Conservation (phyloP, 768 basidiomycete species). For the Amylocystis lapponica region DNA sequence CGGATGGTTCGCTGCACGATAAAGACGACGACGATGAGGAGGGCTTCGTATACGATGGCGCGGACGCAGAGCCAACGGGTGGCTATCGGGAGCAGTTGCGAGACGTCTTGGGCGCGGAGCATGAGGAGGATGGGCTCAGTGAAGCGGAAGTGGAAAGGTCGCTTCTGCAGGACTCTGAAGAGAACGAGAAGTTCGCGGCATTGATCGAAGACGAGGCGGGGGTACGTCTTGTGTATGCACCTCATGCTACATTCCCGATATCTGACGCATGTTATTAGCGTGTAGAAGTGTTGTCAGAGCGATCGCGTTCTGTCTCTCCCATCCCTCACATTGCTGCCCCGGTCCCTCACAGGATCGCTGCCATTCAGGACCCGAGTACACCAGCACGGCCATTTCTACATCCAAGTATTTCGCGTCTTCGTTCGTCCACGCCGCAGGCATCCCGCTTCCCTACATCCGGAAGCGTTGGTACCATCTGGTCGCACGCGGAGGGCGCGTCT, state of each 20-base stretch:
- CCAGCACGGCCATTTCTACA: slow-evolving; percentile 57
- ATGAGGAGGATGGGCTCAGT: slow-evolving; percentile 43
- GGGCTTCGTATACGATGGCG: slow-evolving; percentile 68
- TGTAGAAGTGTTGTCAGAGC: slow-evolving; percentile 31
- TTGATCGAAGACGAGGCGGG: slow-evolving; percentile 22
- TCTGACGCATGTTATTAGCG: slow-evolving; percentile 26
- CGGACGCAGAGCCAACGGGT: slow-evolving; percentile 46
- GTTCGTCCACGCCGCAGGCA: slow-evolving; percentile 55
- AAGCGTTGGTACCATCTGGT: slow-evolving; percentile 38
- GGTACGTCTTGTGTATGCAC: slow-evolving; percentile 28
- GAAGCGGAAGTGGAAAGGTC: slow-evolving; percentile 42
- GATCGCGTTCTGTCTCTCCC: slow-evolving; percentile 20
- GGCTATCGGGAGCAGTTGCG: slow-evolving; percentile 65
- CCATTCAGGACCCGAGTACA: slow-evolving; percentile 29
- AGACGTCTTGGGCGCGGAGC: slow-evolving; percentile 66
- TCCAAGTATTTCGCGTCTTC: slow-evolving; percentile 74
- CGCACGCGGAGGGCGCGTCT: slow-evolving; percentile 39
- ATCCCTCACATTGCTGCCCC: slow-evolving; percentile 22
- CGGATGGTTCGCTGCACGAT: slow-evolving; percentile 16
- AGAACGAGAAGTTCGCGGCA: slow-evolving; percentile 26
- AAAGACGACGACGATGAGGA: slow-evolving; percentile 45
- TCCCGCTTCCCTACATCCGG: slow-evolving; percentile 37
- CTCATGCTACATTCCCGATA: slow-evolving; percentile 14
- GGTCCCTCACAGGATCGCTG: slow-evolving; percentile 33
- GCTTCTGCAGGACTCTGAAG: slow-evolving; percentile 35